Evolutionary conservation across 2,329 filamentous ascomycete species (phyloP), one percentile per base, ranked within the genome.

Genomic region (Calonectria pseudoturangicola): DNA sequence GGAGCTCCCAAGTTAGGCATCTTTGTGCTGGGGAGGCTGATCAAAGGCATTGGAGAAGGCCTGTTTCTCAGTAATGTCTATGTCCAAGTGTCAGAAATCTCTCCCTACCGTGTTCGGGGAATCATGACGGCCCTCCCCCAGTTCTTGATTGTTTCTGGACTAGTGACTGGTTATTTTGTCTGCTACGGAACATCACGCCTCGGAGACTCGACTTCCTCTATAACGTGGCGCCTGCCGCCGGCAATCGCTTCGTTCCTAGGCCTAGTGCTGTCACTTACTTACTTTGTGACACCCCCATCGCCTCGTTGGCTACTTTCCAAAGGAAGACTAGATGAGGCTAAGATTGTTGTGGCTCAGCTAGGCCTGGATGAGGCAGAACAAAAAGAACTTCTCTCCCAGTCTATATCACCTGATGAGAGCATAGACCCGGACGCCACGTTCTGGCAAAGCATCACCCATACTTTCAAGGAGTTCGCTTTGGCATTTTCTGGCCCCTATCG

Each of bases 51-150:
- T 3, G 91, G 91, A 0, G 87, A 92, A 70, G 90, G 91, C 0
- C 77, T 92, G 0, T 91, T 87, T 70, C 76, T 92, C 12, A 87
- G 88, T 15, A 89, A 86, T 2, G 86, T 90, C 4, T 84, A 81
- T 58, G 86, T 87, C 5, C 88, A 92, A 74, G 88, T 92, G 9
- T 90, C 89, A 25, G 91, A 93, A 77, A 91, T 92, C 45, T 88
- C 89, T 0, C 90, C 91, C 0, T 84, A 87, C 0, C 83, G 84
- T 1, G 80, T 85, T 16, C 84, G 91, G 28, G 90, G 90, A 2
- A 82, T 86, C 4, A 82, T 92, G 70, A 87, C 88, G 0, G 87
- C 89, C 0, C 79, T 87, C 0, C 88, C 89, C 1, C 90, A 92
- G 74, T 83, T 92, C n/a, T 73, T 88, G 2, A 89, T 88, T 41